A percentile compares a stretch with the other conserved stretches of the same genome.
Conservation (phyloP, 2,329 filamentous ascomycete genomes). For the Colletotrichum siamense region DNA sequence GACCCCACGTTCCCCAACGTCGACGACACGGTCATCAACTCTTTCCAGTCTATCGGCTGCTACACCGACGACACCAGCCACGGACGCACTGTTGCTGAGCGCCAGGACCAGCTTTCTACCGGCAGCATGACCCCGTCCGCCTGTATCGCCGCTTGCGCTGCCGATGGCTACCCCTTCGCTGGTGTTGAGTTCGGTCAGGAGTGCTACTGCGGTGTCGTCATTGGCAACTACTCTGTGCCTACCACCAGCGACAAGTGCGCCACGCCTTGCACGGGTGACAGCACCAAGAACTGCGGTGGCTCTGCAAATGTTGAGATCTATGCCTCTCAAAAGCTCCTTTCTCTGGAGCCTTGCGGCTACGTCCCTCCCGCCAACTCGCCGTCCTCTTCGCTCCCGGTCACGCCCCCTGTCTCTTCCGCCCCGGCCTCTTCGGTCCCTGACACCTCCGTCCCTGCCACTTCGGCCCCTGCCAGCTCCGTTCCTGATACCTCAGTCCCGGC, state of each 20-base stretch:
- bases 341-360: slow-evolving; percentile 54
- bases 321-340: slow-evolving; percentile 53
- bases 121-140: slow-evolving; percentile 44
- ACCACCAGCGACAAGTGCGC: slow-evolving; percentile 48
- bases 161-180: slow-evolving; percentile 51
- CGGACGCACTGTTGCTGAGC: slow-evolving; percentile 52
- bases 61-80: slow-evolving; percentile 51
- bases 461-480: neutral
- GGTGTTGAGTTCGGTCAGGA: slow-evolving; percentile 49
- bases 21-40: slow-evolving; percentile 49
- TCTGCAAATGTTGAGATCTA: slow-evolving; percentile 47
- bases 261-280: slow-evolving; percentile 57
- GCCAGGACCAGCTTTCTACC: slow-evolving; percentile 40
- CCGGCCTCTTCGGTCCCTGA: neutral
- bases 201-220: slow-evolving; percentile 58
- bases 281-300: slow-evolving; percentile 48
- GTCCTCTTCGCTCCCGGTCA: slow-evolving; percentile 22
- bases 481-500: neutral
- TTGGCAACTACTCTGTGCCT: slow-evolving; percentile 50
- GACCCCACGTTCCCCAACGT: slow-evolving; percentile 52
- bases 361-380: slow-evolving; percentile 28
- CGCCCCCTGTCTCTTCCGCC: slow-evolving; percentile 19
- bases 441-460: neutral
- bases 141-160: slow-evolving; percentile 49
- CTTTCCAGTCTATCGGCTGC: slow-evolving; percentile 68